Evolutionary conservation across 2,329 filamentous ascomycete genomes (phyloP).

Genomic region (Chaetomiaceae sp.): DNA sequence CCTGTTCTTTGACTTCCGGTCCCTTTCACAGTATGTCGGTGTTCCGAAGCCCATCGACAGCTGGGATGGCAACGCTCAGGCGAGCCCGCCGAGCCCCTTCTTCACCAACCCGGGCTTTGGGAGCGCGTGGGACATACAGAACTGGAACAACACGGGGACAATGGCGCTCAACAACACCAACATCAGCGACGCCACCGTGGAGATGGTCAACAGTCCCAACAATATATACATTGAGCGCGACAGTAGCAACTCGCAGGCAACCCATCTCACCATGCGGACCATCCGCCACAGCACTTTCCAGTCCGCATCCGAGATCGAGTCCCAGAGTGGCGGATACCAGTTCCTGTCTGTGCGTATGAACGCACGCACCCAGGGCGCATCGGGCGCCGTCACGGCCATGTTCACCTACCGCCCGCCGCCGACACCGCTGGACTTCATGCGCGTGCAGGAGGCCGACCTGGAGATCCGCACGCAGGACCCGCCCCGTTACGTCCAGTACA

Average conservation of each 20-base stretch:
- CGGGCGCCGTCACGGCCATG: slow-evolving; percentile 31
- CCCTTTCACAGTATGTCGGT: slow-evolving; percentile 27
- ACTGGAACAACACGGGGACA: slow-evolving; percentile 32
- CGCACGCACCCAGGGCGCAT: slow-evolving; percentile 27
- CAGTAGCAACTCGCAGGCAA: slow-evolving; percentile 6
- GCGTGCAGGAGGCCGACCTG: slow-evolving; percentile 28
- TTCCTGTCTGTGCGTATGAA: slow-evolving; percentile 30
- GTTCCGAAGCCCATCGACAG: slow-evolving; percentile 27
- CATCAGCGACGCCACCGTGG: slow-evolving; percentile 28
- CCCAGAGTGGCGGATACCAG: slow-evolving; percentile 24
- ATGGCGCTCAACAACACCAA: slow-evolving; percentile 19
- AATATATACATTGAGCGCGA: slow-evolving; percentile 37
- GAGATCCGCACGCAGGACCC: slow-evolving; percentile 37
- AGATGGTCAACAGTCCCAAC: slow-evolving; percentile 36
- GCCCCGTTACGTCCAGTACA: slow-evolving; percentile 37
- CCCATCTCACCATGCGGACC: slow-evolving; percentile 32
- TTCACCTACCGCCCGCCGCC: slow-evolving; percentile 30
- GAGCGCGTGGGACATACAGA: slow-evolving; percentile 30
- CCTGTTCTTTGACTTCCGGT: slow-evolving; percentile 35
- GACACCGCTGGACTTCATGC: slow-evolving; percentile 14
- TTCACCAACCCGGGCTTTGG: slow-evolving; percentile 29
- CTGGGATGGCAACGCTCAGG: slow-evolving; percentile 26
- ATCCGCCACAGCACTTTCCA: slow-evolving; percentile 28
- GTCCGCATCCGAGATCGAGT: slow-evolving; percentile 28
- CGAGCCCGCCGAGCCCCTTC: slow-evolving; percentile 28